Conservation (phyloP, 2,329 filamentous ascomycete genomes). For the Podosphaera xanthii region DNA sequence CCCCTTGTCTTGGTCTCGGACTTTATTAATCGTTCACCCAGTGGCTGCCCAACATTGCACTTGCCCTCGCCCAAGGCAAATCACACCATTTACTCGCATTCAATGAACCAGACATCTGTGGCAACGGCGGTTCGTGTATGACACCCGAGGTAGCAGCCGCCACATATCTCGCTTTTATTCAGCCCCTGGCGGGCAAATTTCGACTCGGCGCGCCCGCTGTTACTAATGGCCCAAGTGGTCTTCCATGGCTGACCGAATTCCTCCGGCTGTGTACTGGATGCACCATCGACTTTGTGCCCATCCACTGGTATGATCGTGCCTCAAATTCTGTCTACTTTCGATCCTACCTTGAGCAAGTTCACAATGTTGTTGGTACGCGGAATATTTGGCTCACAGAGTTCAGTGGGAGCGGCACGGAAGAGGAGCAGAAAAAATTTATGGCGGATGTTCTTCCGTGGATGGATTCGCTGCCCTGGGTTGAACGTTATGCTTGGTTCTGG, state of each 20-base stretch:
- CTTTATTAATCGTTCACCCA: neutral
- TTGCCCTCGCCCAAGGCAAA: slow-evolving; percentile 18
- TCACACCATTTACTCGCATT: slow-evolving; percentile 35
- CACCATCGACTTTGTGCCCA: slow-evolving; percentile 21
- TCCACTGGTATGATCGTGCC: slow-evolving; percentile 18
- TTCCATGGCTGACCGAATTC: slow-evolving; percentile 21
- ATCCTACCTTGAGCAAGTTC: slow-evolving; percentile 18
- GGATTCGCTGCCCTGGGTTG: slow-evolving; percentile 18
- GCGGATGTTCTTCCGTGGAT: slow-evolving; percentile 20
- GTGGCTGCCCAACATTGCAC: slow-evolving; percentile 20
- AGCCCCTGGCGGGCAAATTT: slow-evolving; percentile 19
- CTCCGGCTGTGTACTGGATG: slow-evolving; percentile 18
- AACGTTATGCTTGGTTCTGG: slow-evolving; percentile 18
- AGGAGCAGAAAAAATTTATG: slow-evolving; percentile 18
- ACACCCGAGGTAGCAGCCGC: slow-evolving; percentile 23
- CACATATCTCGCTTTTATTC: slow-evolving; percentile 20
- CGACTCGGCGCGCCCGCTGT: slow-evolving; percentile 22
- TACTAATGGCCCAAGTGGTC: slow-evolving; percentile 19
- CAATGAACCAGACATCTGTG: slow-evolving; percentile 12
- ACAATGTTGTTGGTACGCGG: slow-evolving; percentile 2
- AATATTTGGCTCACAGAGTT: slow-evolving; percentile 13
- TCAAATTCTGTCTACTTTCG: slow-evolving; percentile 19
- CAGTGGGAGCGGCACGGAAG: slow-evolving; percentile 14
- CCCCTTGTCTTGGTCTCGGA: neutral
- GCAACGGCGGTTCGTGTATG: slow-evolving; percentile 3